A percentile compares a stretch with the other conserved stretches of the same genome.
phyloP scores from a whole-genome alignment of 2,329 filamentous ascomycete species.

The Fusarium hainanense region DNA sequence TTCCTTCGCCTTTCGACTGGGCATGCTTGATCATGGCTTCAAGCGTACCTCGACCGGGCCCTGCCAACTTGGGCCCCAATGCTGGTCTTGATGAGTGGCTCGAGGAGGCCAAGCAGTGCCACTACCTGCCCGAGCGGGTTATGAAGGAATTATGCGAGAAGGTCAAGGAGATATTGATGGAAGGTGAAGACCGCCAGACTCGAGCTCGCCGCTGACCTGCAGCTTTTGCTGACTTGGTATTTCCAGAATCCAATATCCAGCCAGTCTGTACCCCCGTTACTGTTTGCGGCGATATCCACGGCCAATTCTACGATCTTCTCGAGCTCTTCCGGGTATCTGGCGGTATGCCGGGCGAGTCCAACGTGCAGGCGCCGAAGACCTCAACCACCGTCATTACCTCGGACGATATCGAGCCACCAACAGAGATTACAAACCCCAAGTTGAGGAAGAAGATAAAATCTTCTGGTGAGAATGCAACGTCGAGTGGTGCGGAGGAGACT shows the following conservation, averaged over 20 bases:
- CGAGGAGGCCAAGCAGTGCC: slow-evolving; percentile 94
- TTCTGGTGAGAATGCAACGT: slow-evolving; percentile 51
- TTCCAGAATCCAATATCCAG: slow-evolving; percentile 93
- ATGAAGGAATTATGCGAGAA: slow-evolving; percentile 99
- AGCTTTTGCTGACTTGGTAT: slow-evolving; percentile 30
- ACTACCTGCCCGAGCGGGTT: slow-evolving; percentile 92
- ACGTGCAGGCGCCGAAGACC: slow-evolving; percentile 74
- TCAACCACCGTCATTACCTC: slow-evolving; percentile 82
- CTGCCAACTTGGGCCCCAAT: slow-evolving; percentile 83
- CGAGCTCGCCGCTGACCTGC: background rate
- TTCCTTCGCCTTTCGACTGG: slow-evolving; percentile 40
- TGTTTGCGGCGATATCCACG: slow-evolving; percentile 97
- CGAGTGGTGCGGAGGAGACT: slow-evolving; percentile 64
- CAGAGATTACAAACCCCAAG: slow-evolving; percentile 87
- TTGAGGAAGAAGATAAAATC: slow-evolving; percentile 83
- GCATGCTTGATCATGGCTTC: slow-evolving; percentile 53
- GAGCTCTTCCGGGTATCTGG: slow-evolving; percentile 97
- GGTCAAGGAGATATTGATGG: slow-evolving; percentile 99
- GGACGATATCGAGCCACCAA: slow-evolving; percentile 92
- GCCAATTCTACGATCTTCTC: slow-evolving; percentile 97
- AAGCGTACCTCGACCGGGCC: slow-evolving; percentile 85
- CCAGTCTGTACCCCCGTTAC: slow-evolving; percentile 97
- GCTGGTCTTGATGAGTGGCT: slow-evolving; percentile 96
- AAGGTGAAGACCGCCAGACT: slow-evolving; percentile 67
- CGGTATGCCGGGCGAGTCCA: slow-evolving; percentile 90